Percentiles rank a stretch among this genome's conserved stretches.
Conservation (phyloP, 345 rosid genomes). For the Firmiana major region DNA sequence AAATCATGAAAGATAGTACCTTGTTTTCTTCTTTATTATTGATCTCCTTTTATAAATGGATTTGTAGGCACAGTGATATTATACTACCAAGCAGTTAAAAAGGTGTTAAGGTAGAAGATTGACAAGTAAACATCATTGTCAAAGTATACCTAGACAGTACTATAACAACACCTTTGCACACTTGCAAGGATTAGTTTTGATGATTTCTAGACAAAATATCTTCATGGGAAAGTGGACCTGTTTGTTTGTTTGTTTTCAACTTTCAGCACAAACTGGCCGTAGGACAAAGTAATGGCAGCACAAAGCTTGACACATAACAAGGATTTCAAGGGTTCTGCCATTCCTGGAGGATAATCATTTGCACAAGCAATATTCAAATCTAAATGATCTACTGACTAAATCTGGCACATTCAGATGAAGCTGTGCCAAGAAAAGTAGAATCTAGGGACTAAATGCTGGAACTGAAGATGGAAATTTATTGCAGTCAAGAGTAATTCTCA, state of each 20-base stretch:
- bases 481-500: constrained; percentile 24
- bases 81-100: not conserved
- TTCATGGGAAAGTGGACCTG: not conserved
- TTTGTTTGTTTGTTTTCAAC: not conserved
- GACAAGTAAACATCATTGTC: constrained; percentile 1
- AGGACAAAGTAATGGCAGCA: not conserved
- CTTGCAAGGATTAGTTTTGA: not conserved
- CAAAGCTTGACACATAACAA: not conserved
- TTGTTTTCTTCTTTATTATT: not conserved
- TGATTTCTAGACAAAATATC: not conserved
- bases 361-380: not conserved
- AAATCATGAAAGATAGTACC: not conserved
- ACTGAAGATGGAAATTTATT: constrained; percentile 14
- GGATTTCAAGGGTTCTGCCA: not conserved
- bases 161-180: not conserved
- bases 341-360: not conserved
- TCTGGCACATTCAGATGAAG: not conserved
- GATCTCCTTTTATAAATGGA: not conserved
- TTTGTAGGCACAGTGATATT: not conserved
- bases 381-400: not conserved
- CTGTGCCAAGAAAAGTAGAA: not conserved
- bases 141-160: not conserved
- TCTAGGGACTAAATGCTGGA: not conserved
- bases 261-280: not conserved
- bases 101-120: not conserved